Evolutionary conservation across 345 rosid genomes (phyloP).

Genomic region (Citrus sp.): DNA sequence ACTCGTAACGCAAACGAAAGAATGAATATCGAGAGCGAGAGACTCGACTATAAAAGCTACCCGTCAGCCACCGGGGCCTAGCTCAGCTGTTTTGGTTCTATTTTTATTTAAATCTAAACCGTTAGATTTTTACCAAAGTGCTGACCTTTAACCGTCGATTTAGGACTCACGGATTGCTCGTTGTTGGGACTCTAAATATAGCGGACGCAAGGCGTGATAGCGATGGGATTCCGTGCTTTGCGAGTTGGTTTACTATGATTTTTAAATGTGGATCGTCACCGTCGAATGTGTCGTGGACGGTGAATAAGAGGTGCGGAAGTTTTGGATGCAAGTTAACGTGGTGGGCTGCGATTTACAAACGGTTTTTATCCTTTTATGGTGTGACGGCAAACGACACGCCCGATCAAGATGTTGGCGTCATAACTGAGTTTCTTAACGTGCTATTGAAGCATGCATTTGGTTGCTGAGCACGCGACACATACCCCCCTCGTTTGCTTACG

Average conservation of each 20-base stretch:
- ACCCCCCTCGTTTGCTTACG: neutral
- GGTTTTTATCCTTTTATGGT: neutral
- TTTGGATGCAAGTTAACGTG: neutral
- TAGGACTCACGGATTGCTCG: conserved; percentile 1
- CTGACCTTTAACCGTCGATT: neutral
- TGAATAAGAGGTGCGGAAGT: neutral
- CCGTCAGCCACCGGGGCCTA: conserved; percentile 24
- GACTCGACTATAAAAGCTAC: neutral
- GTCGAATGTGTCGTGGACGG: neutral
- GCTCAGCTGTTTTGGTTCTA: neutral
- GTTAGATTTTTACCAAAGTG: neutral
- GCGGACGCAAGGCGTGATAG: neutral
- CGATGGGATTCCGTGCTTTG: neutral
- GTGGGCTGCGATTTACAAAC: neutral
- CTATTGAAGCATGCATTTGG: neutral
- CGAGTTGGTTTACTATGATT: neutral
- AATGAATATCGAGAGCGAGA: neutral
- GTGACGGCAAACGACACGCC: neutral
- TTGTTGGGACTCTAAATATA: neutral
- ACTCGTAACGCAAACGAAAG: neutral
- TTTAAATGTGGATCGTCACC: neutral
- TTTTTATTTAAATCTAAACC: conserved; percentile 9
- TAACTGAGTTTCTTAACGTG: neutral
- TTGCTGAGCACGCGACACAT: conserved; percentile 5
- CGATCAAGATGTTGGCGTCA: neutral